Conservation (phyloP, 495 filamentous ascomycete genomes). For the Trichoderma gamsii region DNA sequence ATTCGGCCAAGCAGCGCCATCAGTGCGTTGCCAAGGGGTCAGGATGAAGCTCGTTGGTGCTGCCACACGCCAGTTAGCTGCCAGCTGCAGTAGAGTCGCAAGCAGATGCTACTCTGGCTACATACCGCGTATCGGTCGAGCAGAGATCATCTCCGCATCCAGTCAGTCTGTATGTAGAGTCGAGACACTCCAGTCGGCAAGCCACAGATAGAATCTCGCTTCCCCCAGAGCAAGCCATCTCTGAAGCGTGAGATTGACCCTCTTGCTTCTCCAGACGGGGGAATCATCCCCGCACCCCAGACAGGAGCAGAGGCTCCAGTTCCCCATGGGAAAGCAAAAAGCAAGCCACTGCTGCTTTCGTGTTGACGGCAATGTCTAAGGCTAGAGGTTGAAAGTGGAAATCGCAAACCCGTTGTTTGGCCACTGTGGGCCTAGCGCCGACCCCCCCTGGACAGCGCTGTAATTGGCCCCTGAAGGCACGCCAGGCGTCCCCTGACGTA, state of each 20-base stretch:
- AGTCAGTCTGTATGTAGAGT: too few relatives aligned
- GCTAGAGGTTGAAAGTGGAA: constrained; percentile 2
- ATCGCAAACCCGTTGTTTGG: not conserved
- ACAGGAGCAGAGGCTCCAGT: constrained; percentile 6
- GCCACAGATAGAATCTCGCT: not conserved
- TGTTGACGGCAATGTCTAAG: not conserved
- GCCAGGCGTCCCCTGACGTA: constrained; percentile 6
- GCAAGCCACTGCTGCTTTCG: not conserved
- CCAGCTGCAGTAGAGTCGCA: too few relatives aligned
- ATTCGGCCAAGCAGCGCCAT: not conserved
- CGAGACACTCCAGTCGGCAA: too few relatives aligned
- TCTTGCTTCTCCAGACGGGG: not conserved
- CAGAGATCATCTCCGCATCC: too few relatives aligned
- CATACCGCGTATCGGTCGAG: too few relatives aligned
- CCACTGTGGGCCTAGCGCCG: not conserved
- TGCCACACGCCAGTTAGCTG: too few relatives aligned
- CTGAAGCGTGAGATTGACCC: not conserved
- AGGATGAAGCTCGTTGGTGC: not conserved
- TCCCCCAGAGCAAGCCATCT: not conserved
- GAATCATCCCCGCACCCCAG: constrained; percentile 10
- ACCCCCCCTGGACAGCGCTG: constrained; percentile 4
- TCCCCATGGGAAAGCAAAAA: constrained; percentile 4
- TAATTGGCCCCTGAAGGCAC: constrained; percentile 1
- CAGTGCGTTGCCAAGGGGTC: not conserved
- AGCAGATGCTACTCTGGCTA: too few relatives aligned